phyloP scores from a whole-genome alignment of 2,329 filamentous ascomycete species.

The Exophiala lecanii-corni region DNA sequence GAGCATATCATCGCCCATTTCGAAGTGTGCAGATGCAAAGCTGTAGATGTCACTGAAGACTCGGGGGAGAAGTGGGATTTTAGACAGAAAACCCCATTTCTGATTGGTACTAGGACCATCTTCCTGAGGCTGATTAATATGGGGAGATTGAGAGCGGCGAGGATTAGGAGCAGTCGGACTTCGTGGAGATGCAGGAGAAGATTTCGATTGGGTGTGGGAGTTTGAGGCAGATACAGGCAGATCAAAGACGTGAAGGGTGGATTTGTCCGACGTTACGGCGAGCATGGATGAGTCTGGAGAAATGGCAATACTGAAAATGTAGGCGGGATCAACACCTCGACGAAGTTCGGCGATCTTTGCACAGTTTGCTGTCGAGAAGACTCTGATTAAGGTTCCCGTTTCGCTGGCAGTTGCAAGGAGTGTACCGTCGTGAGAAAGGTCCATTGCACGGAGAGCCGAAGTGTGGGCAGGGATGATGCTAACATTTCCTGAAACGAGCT shows the following conservation, averaged over 20 bases:
- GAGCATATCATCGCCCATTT: slow-evolving; percentile 68
- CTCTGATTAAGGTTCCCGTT: slow-evolving; percentile 79
- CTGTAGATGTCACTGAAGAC: slow-evolving; percentile 89
- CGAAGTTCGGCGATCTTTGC: slow-evolving; percentile 79
- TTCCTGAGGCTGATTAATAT: slow-evolving; percentile 32
- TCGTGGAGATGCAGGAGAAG: slow-evolving; percentile 28
- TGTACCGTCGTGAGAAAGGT: slow-evolving; percentile 73
- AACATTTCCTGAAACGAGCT: slow-evolving; percentile 72
- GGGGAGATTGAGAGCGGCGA: slow-evolving; percentile 24
- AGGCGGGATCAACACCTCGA: slow-evolving; percentile 81
- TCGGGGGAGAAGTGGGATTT: slow-evolving; percentile 76
- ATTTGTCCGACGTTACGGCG: slow-evolving; percentile 94
- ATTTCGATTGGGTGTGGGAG: slow-evolving; percentile 3
- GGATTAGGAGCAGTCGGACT: slow-evolving; percentile 31
- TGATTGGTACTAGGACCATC: slow-evolving; percentile 48
- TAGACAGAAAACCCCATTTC: slow-evolving; percentile 82
- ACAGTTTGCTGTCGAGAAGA: slow-evolving; percentile 76
- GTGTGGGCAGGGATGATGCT: slow-evolving; percentile 92
- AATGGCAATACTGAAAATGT: slow-evolving; percentile 82
- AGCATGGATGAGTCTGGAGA: slow-evolving; percentile 75
- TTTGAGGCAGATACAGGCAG: slow-evolving; percentile 55
- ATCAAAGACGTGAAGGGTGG: slow-evolving; percentile 91
- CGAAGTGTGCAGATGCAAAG: slow-evolving; percentile 73
- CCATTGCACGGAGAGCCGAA: slow-evolving; percentile 70
- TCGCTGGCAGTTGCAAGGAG: slow-evolving; percentile 87